Conservation (phyloP, 805 yeast genomes). For the Kockiozyma suomiensis region DNA sequence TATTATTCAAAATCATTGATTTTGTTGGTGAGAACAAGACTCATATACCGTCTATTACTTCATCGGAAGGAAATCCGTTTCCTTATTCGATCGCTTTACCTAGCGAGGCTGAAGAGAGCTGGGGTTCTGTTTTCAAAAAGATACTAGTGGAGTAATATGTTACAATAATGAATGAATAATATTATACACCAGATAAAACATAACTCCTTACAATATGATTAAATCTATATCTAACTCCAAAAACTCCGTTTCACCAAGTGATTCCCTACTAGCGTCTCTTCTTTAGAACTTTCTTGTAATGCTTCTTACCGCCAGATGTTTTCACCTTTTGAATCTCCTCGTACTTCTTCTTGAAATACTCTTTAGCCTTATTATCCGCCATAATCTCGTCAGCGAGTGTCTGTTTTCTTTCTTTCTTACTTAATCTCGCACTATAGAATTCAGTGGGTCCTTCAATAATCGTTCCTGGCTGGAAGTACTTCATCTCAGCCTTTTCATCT, state of each 20-base stretch:
- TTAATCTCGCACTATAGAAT: slow-evolving; percentile 66
- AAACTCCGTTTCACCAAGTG: neutral
- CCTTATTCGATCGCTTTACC: slow-evolving; percentile 51
- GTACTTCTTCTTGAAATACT: slow-evolving; percentile 84
- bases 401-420: slow-evolving; percentile 70
- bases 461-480: slow-evolving; percentile 86
- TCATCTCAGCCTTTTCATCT: slow-evolving; percentile 58
- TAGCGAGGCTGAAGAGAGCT: slow-evolving; percentile 38
- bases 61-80: slow-evolving; percentile 68
- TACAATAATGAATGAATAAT: too few species aligned
- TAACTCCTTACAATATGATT: too few species aligned
- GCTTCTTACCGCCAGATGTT: slow-evolving; percentile 66
- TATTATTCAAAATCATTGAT: slow-evolving; percentile 53
- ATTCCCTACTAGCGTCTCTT: slow-evolving; percentile 41
- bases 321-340: slow-evolving; percentile 70
- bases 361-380: slow-evolving; percentile 66
- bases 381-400: slow-evolving; percentile 82
- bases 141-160: slow-evolving; percentile 35
- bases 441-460: slow-evolving; percentile 81
- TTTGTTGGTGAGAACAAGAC: slow-evolving; percentile 59
- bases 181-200: too few species aligned
- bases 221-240: neutral
- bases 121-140: slow-evolving; percentile 45
- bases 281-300: slow-evolving; percentile 63
- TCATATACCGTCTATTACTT: slow-evolving; percentile 75